Evolutionary conservation across 495 filamentous ascomycete genomes (phyloP), one percentile per base, ranked within the genome.

Genomic region (Thozetella sp.): DNA sequence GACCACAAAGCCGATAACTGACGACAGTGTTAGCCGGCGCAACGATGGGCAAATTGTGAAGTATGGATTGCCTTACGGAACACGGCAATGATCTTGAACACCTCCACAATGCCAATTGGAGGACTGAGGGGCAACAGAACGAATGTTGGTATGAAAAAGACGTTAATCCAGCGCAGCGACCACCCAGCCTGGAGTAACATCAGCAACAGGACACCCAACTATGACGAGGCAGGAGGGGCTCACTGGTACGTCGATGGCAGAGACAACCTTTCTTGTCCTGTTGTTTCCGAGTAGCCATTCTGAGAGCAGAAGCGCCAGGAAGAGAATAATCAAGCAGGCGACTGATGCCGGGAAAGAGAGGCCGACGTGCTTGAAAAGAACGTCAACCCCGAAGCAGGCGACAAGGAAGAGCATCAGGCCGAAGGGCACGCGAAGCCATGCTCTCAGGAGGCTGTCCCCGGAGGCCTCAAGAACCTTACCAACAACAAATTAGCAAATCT

Each of bases 81-180:
- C 3, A 84, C 76, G 19, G 71, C 75, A 27, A 84, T 80, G 23
- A 86, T 82, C 67, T 83, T 84, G 26, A 69, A 72, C 17, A 83
- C 80, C 63, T 85, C 82, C 1, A 80, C 67, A 3, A 74, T 77
- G 25, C 80, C 73, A 45, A 85, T 83, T 2, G 76, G 34, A 12
- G 77, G 73, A 57, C 79, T 82, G 19, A 85, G 72, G 15, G 83
- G 81, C 17, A 85, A 63, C 3, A 84, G 69, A 2, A 85, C 75
- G 71, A 85, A 85, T 25, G 75, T 78, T 30, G 82, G 82, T 0
- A 76, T 82, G 54, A 85, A 84, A 55, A 84, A 75, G 30, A 85
- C 70, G 59, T 79, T 84, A 54, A 86, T 82, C 67, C 80, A 83
- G 48, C 76, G 74, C 17, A 85, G 68, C n/a, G 80, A 70, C 72